phyloP scores from a whole-genome alignment of 2,329 filamentous ascomycete genomes.

The Hypoxylon rubiginosum region DNA sequence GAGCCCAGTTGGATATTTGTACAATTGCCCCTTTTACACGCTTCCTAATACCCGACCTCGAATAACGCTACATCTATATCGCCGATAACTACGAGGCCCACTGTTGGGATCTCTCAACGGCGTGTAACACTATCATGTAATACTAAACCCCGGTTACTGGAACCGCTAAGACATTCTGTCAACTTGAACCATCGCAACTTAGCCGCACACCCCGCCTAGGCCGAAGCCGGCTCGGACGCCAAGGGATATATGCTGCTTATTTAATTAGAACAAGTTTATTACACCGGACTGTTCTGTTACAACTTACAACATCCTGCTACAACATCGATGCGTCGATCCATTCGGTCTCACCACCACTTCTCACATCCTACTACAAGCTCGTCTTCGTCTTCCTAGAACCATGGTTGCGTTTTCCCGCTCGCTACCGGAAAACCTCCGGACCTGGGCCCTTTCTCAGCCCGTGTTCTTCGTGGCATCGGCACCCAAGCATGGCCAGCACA shows the following conservation, averaged over 20 bases:
- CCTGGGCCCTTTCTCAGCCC: slow-evolving; percentile 65
- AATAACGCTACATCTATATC: slow-evolving; percentile 6
- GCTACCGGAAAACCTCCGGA: slow-evolving; percentile 59
- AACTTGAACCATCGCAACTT: not conserved
- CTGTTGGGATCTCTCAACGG: slow-evolving; percentile 14
- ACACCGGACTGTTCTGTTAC: not conserved
- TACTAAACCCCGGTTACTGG: slow-evolving; percentile 18
- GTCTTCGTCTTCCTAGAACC: not conserved
- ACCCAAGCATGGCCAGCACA: slow-evolving; percentile 63
- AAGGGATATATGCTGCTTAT: not conserved
- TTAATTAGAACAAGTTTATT: slow-evolving; percentile 1
- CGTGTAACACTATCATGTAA: slow-evolving; percentile 30
- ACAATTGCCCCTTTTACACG: slow-evolving; percentile 19
- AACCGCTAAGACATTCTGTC: slow-evolving; percentile 11
- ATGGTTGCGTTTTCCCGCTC: slow-evolving; percentile 47
- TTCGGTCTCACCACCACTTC: slow-evolving; percentile 17
- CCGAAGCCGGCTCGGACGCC: slow-evolving; percentile 15
- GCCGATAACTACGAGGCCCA: slow-evolving; percentile 13
- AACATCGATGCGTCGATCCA: slow-evolving; percentile 11
- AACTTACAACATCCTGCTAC: not conserved
- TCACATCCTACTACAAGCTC: slow-evolving; percentile 7
- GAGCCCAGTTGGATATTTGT: slow-evolving; percentile 5
- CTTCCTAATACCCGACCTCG: slow-evolving; percentile 18
- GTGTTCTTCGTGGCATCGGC: slow-evolving; percentile 71
- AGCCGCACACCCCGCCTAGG: slow-evolving; percentile 1